Conservation (phyloP, 352 stramenopile genomes). For the Phytophthora constricta region DNA sequence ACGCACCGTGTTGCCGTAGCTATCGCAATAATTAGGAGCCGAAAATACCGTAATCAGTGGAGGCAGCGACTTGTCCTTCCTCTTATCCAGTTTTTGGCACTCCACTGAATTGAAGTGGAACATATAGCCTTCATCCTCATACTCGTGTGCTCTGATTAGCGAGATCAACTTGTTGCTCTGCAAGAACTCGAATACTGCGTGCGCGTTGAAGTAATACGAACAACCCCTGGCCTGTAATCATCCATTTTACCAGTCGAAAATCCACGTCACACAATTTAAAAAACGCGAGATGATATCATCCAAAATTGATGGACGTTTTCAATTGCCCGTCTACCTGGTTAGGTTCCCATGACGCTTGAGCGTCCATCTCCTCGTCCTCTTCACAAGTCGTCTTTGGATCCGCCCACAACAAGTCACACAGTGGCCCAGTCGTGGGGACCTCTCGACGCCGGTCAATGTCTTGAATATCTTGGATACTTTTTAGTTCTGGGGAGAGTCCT, state of each 20-base stretch:
- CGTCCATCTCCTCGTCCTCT: constrained; percentile 13
- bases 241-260: not conserved
- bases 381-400: constrained; percentile 46
- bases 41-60: constrained; percentile 95
- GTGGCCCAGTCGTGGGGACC: constrained; percentile 56
- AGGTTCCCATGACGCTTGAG: constrained; percentile 21
- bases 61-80: constrained; percentile 53
- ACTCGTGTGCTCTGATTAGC: constrained; percentile 86
- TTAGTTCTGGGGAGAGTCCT: constrained; percentile 65
- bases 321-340: constrained; percentile 26
- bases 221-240: constrained; percentile 66
- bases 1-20: constrained; percentile 71
- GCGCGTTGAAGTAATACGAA: constrained; percentile 90
- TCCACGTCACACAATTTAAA: not conserved
- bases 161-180: constrained; percentile 65
- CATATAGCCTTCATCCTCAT: constrained; percentile 71
- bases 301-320: not conserved
- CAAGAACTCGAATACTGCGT: constrained; percentile 77
- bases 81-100: constrained; percentile 53
- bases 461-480: constrained; percentile 60
- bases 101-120: constrained; percentile 63
- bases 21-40: constrained; percentile 96
- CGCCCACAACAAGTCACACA: constrained; percentile 82
- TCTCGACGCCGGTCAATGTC: constrained; percentile 69
- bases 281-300: no score